Evolutionary conservation across 495 filamentous ascomycete species (phyloP).

Genomic region (Aspergillus cavernicola): DNA sequence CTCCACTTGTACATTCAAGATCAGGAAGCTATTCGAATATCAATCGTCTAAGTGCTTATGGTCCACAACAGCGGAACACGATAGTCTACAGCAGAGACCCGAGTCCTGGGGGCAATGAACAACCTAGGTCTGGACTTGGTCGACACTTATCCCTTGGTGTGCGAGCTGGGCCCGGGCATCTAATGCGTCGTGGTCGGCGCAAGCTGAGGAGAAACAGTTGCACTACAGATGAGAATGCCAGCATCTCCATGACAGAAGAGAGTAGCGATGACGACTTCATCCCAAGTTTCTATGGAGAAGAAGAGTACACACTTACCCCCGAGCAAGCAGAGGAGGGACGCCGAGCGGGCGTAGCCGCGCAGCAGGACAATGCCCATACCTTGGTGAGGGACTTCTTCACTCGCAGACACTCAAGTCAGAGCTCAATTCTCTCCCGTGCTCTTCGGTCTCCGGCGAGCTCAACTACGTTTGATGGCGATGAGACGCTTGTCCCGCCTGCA

Average conservation of each 20-base stretch:
- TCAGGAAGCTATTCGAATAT: slow-evolving; percentile 53
- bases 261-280: slow-evolving; percentile 46
- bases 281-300: slow-evolving; percentile 41
- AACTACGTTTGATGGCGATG: slow-evolving; percentile 38
- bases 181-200: slow-evolving; percentile 32
- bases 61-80: slow-evolving; percentile 45
- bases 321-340: slow-evolving; percentile 35
- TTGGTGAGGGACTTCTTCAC: slow-evolving; percentile 16
- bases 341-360: slow-evolving; percentile 18
- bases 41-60: slow-evolving; percentile 45
- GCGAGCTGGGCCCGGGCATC: slow-evolving; percentile 36
- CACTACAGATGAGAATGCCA: slow-evolving; percentile 28
- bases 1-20: slow-evolving; percentile 30
- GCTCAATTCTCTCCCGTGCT: slow-evolving; percentile 22
- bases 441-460: slow-evolving; percentile 29
- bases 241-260: slow-evolving; percentile 30
- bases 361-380: slow-evolving; percentile 13
- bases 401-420: slow-evolving; percentile 28
- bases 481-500: slow-evolving; percentile 31
- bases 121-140: slow-evolving; percentile 36
- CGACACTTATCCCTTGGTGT: slow-evolving; percentile 37
- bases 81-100: slow-evolving; percentile 46
- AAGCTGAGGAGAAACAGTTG: slow-evolving; percentile 27
- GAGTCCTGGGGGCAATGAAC: slow-evolving; percentile 31
- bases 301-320: slow-evolving; percentile 37